Evolutionary conservation across 345 rosid species (phyloP).

Genomic region (Lenwebbia sp.): DNA sequence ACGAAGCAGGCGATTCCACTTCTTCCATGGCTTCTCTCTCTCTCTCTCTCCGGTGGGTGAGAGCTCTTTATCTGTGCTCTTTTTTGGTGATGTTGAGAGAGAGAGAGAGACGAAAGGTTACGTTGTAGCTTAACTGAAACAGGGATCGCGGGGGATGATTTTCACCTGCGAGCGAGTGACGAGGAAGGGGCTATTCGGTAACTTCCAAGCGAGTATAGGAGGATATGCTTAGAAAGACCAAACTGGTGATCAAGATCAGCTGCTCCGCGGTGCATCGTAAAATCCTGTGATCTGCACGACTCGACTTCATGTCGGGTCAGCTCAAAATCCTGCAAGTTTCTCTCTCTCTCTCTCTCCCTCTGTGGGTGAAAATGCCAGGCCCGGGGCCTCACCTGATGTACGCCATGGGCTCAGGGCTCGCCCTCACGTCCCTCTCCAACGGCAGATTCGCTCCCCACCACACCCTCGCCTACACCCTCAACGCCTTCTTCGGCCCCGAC

Average conservation of each 20-base stretch:
- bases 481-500: constrained; percentile 75
- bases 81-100: background rate
- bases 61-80: background rate
- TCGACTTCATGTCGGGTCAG: background rate
- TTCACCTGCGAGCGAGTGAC: background rate
- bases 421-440: constrained; percentile 26
- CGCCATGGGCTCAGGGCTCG: constrained; percentile 54
- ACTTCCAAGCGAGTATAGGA: background rate
- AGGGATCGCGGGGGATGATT: background rate
- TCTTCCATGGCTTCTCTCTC: background rate
- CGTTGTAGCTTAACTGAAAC: background rate
- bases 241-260: background rate
- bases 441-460: constrained; percentile 57
- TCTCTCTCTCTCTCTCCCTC: background rate
- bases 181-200: background rate
- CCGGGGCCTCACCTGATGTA: constrained; percentile 71
- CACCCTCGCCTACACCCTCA: constrained; percentile 41
- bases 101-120: background rate
- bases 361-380: constrained; percentile 31
- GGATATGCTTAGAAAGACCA: background rate
- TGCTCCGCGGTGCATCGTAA: background rate
- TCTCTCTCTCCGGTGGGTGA: background rate
- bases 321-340: background rate
- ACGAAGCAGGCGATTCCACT: background rate
- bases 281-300: background rate